Evolutionary conservation across 73 alveolate species (phyloP).

Genomic region (Breviolum minutum): DNA sequence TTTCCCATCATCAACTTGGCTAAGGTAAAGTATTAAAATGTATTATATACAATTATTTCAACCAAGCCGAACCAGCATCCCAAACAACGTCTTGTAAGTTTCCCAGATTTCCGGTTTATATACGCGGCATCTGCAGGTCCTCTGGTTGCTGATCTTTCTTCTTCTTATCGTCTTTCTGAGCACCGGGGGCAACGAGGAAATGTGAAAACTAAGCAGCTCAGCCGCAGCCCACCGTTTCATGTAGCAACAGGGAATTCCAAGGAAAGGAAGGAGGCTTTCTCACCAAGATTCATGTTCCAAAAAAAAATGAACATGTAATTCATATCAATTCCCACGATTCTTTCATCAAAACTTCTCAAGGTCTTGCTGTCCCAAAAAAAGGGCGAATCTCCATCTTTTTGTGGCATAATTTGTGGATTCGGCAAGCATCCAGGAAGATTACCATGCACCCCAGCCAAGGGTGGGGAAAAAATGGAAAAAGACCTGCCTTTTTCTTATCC

Average conservation of each 20-base stretch:
- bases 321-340: neutral
- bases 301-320: neutral
- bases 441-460: neutral
- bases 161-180: constrained; percentile 76
- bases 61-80: too few relatives aligned
- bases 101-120: too few relatives aligned
- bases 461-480: neutral
- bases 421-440: neutral
- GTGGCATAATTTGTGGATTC: neutral
- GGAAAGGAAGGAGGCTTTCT: neutral
- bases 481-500: constrained; percentile 49
- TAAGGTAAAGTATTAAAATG: too few relatives aligned
- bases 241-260: neutral
- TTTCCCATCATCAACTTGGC: too few relatives aligned
- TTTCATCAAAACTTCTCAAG: neutral
- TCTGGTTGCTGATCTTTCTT: neutral
- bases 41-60: too few relatives aligned
- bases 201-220: too few relatives aligned
- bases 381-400: too few relatives aligned
- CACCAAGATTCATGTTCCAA: neutral
- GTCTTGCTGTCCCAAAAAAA: neutral
- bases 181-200: neutral
- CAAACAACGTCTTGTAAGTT: too few relatives aligned
- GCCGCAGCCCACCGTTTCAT: neutral
- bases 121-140: neutral